phyloP scores from a whole-genome alignment of 1,284 basidiomycete genomes.

The Irpex sp. region DNA sequence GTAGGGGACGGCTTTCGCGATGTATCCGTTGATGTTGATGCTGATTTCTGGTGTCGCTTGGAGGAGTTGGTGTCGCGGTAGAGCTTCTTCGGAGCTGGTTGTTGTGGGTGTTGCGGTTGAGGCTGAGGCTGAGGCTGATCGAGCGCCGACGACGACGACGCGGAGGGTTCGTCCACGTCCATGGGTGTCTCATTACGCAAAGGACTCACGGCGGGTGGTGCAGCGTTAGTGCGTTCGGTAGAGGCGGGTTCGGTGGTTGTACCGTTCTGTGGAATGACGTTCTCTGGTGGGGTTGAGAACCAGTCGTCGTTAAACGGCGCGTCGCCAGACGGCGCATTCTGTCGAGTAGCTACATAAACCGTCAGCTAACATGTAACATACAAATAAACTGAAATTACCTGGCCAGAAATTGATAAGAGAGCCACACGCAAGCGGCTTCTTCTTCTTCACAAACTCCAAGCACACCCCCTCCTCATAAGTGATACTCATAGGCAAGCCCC shows the following conservation, averaged over 20 bases:
- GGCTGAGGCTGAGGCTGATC: neutral
- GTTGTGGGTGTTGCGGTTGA: neutral
- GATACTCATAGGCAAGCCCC: conserved; percentile 4
- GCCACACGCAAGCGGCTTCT: neutral
- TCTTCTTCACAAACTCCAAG: conserved; percentile 7
- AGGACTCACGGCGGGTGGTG: neutral
- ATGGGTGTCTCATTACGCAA: neutral
- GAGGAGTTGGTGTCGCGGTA: neutral
- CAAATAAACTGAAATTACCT: neutral
- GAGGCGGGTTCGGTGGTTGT: neutral
- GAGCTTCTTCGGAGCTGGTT: neutral
- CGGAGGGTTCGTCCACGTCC: neutral
- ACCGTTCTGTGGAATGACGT: neutral
- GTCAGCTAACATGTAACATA: neutral
- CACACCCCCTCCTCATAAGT: conserved; percentile 5
- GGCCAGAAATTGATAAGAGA: conserved; percentile 4
- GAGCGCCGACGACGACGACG: neutral
- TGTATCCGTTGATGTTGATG: neutral
- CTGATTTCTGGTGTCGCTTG: neutral
- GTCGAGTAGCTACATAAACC: neutral
- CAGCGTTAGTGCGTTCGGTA: neutral
- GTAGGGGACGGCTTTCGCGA: neutral
- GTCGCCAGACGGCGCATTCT: neutral
- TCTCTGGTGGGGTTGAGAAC: conserved; percentile 23
- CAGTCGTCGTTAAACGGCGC: conserved; percentile 21